These are phyloP conservation scores for Fusarium domesticum DNA, from an alignment of 2,329 filamentous ascomycete genomes.

Conservation along the genomic window DNA sequence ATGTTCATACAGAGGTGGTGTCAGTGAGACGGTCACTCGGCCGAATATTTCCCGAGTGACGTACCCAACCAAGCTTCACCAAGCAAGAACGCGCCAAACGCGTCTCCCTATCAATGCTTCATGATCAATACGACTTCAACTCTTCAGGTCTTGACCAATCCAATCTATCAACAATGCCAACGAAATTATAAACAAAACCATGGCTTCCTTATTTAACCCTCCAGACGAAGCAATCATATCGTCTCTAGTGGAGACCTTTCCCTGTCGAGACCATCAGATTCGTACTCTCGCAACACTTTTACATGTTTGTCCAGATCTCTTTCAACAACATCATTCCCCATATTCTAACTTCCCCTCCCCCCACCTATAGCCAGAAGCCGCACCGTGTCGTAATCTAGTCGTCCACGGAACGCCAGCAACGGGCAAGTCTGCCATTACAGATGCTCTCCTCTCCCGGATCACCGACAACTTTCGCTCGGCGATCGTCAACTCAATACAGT, in stretches of 20 bases:
- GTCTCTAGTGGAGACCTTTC: slow-evolving; percentile 47
- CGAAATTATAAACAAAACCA: slow-evolving; percentile 12
- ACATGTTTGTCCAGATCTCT: slow-evolving; percentile 38
- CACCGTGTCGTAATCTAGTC: slow-evolving; percentile 70
- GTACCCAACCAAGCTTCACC: slow-evolving; percentile 12
- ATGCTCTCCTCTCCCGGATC: slow-evolving; percentile 40
- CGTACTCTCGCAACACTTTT: slow-evolving; percentile 56
- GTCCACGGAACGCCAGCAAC: slow-evolving; percentile 83
- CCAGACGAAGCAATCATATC: slow-evolving; percentile 51
- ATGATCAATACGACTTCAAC: slow-evolving; percentile 3
- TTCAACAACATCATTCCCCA: background rate
- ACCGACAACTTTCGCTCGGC: slow-evolving; percentile 48
- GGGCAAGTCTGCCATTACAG: slow-evolving; percentile 74
- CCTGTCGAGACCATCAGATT: slow-evolving; percentile 58
- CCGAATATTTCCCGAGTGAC: slow-evolving; percentile 30
- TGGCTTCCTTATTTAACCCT: slow-evolving; percentile 46
- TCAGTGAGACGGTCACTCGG: slow-evolving; percentile 3
- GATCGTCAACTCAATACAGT: slow-evolving; percentile 68
- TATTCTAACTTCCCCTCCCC: slow-evolving; percentile 1
- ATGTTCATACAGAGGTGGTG: no score
- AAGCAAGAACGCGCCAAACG: slow-evolving; percentile 27
- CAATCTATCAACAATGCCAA: slow-evolving; percentile 1
- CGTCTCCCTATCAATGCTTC: slow-evolving; percentile 22
- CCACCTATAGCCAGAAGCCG: slow-evolving; percentile 55
- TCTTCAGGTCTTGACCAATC: slow-evolving; percentile 14